Evolutionary conservation across 1,284 basidiomycete genomes (phyloP), one percentile per base, ranked within the genome.

Genomic region (Cerioporus squamosus): DNA sequence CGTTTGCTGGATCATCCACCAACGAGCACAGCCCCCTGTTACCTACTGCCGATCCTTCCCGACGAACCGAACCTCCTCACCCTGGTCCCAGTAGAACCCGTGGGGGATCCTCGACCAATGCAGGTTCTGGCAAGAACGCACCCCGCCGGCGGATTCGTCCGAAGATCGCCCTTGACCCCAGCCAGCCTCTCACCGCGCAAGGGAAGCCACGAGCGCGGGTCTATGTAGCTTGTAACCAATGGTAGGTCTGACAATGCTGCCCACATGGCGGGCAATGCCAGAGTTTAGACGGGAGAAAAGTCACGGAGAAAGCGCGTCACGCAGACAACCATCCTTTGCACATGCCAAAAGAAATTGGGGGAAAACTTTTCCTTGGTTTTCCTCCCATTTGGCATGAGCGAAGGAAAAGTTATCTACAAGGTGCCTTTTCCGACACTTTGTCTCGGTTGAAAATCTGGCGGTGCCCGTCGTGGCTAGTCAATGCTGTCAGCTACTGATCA

Each of bases 191-290:
- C 38, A 91, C 88, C 0, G 87, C 87, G 0, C 87, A 89, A 68
- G 88, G 88, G 7, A 88, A 83, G 64, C 84, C 81, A 23, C 79
- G 88, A 10, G 81, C 84, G n/a, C 79, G 89, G 42, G 89, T 91
- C 10, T 91, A 84, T 61, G 85, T 91, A 40, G 88, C 89, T 23
- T 91, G 88, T 70, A 40, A 85, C 18, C 88, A 89, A 72, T 91
- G 88, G 89, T 88, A 58, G 40, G 79, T 75, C 23, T 45, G 58
- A 33, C 26, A 26, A 26, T 4, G 26, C 26, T 26, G 8, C 26
- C 26, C n/a, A n/a, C n/a, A n/a, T n/a, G n/a, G n/a, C n/a, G n/a
- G n/a, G n/a, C n/a, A n/a, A n/a, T n/a, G n/a, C n/a, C n/a, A n/a
- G n/a, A n/a, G n/a, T n/a, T n/a, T n/a, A n/a, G n/a, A n/a, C n/a